A percentile compares a stretch with the other conserved stretches of the same genome.
These are phyloP conservation scores for Boletus insuetus DNA, from an alignment of 768 basidiomycete genomes.

Conservation along the genomic window DNA sequence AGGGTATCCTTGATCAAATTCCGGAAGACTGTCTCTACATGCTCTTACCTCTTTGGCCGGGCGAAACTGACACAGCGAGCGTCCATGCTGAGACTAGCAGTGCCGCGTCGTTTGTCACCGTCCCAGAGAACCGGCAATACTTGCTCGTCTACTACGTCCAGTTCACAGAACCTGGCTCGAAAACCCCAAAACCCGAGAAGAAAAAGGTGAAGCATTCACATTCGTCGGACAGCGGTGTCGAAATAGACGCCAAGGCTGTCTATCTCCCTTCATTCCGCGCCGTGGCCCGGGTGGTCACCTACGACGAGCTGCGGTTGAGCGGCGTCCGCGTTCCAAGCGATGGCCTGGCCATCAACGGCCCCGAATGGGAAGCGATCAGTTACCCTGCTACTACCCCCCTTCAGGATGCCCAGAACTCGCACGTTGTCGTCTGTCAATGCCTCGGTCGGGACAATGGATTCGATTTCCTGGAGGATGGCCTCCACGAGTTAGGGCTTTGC, in stretches of 20 bases:
- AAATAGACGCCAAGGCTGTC: conserved; percentile 44
- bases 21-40: conserved; percentile 74
- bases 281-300: conserved; percentile 68
- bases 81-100: conserved; percentile 20
- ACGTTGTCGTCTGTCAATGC: conserved; percentile 58
- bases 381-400: conserved; percentile 25
- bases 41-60: conserved; percentile 83
- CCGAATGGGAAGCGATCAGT: conserved; percentile 49
- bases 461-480: conserved; percentile 77
- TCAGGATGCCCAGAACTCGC: conserved; percentile 34
- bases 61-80: conserved; percentile 57
- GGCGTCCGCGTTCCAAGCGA: conserved; percentile 72
- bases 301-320: conserved; percentile 68
- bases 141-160: conserved; percentile 81
- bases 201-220: conserved; percentile 32
- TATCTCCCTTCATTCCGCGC: conserved; percentile 67
- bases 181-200: conserved; percentile 20
- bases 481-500: conserved; percentile 73
- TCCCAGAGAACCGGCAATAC: conserved; percentile 56
- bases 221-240: conserved; percentile 25
- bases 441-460: conserved; percentile 63
- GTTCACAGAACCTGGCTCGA: conserved; percentile 24
- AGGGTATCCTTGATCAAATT: conserved; percentile 56
- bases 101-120: conserved; percentile 38
- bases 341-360: conserved; percentile 67